Conservation (phyloP, 495 filamentous ascomycete species). For the Chaetomium cochliodes region DNA sequence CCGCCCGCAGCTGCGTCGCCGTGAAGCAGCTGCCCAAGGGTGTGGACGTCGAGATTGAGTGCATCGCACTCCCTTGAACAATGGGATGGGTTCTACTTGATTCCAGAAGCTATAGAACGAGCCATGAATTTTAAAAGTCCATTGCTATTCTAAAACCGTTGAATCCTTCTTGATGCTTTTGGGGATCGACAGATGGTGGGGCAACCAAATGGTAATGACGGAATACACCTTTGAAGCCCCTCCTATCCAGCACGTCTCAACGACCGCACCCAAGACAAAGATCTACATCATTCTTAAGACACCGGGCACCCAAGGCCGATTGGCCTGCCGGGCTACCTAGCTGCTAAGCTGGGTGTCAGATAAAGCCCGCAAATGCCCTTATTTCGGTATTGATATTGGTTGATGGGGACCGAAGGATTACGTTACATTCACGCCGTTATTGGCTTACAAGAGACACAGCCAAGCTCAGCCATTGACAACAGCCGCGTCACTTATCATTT, state of each 20-base stretch:
- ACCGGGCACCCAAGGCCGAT: no score
- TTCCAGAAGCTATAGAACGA: slow-evolving; percentile 12
- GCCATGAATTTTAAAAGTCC: slow-evolving; percentile 1
- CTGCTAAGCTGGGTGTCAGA: no score
- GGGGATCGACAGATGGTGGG: slow-evolving; percentile 5
- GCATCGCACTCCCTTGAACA: slow-evolving; percentile 66
- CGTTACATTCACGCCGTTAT: slow-evolving; percentile 6
- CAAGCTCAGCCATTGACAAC: neutral
- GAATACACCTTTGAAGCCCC: no score
- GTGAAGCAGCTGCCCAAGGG: slow-evolving; percentile 87
- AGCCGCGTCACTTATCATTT: slow-evolving; percentile 10
- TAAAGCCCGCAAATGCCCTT: neutral
- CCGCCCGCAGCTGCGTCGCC: slow-evolving; percentile 88
- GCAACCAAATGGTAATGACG: slow-evolving; percentile 1
- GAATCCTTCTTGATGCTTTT: no score
- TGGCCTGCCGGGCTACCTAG: no score
- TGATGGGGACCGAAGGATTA: neutral
- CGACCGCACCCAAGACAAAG: neutral
- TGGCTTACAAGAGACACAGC: neutral
- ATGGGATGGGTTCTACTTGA: slow-evolving; percentile 2
- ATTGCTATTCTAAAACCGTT: no score
- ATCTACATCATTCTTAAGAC: neutral
- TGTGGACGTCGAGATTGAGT: slow-evolving; percentile 91
- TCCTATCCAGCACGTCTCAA: neutral
- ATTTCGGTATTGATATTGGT: neutral